A percentile compares a stretch with the other conserved stretches of the same genome.
phyloP scores from a whole-genome alignment of 2,329 filamentous ascomycete species.

The Aspergillus piperis region DNA sequence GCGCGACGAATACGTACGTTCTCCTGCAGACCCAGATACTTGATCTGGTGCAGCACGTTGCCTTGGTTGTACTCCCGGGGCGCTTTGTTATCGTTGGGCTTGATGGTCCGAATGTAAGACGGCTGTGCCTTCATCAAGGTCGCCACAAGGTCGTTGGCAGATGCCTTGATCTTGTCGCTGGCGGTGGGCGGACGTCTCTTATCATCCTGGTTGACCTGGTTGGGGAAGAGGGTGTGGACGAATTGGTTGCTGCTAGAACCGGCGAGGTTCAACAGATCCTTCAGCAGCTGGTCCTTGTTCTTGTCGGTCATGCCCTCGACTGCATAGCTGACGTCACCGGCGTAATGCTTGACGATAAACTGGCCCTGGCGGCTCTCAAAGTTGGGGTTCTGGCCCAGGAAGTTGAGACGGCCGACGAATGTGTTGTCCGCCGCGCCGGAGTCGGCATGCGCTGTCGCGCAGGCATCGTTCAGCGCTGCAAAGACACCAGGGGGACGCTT shows the following conservation, averaged over 20 bases:
- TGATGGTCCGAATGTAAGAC: conserved; percentile 98
- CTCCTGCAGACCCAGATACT: conserved; percentile 98
- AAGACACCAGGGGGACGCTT: conserved; percentile 88
- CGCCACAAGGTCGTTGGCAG: conserved; percentile 90
- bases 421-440: conserved; percentile 91
- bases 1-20: conserved; percentile 96
- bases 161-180: conserved; percentile 92
- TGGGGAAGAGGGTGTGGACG: conserved; percentile 83
- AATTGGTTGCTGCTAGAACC: conserved; percentile 82
- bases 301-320: conserved; percentile 98
- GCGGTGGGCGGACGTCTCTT: conserved; percentile 90
- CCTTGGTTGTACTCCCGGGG: conserved; percentile 85
- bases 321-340: conserved; percentile 91
- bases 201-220: conserved; percentile 94
- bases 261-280: conserved; percentile 87
- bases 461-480: conserved; percentile 94
- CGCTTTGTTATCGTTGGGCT: conserved; percentile 98
- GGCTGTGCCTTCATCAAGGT: conserved; percentile 97
- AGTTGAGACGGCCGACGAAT: conserved; percentile 90
- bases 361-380: conserved; percentile 89
- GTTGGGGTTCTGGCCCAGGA: conserved; percentile 82
- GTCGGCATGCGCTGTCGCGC: conserved; percentile 96
- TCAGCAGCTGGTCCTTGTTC: conserved; percentile 96
- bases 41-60: conserved; percentile 97
- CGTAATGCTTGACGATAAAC: conserved; percentile 99